Percentiles rank a stretch among this genome's conserved stretches.
These are phyloP conservation scores for Davidsoniella eucalypti DNA, from an alignment of 2,329 filamentous ascomycete species.

Conservation along the genomic window DNA sequence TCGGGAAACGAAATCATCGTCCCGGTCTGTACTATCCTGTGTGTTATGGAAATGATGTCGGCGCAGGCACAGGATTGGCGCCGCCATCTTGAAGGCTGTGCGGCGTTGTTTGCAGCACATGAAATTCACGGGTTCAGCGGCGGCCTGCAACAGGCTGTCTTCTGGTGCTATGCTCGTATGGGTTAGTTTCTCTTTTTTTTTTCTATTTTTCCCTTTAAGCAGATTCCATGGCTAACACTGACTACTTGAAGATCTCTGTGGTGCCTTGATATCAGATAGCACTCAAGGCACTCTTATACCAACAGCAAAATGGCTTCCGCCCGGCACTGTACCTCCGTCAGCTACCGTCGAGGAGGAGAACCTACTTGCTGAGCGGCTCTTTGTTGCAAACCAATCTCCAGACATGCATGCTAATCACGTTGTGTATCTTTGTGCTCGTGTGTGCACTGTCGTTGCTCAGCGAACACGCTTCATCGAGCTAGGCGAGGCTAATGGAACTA, in stretches of 20 bases:
- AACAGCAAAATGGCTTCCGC: slow-evolving; percentile 12
- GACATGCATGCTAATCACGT: slow-evolving; percentile 45
- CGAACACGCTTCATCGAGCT: slow-evolving; percentile 32
- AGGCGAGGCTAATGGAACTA: slow-evolving; percentile 28
- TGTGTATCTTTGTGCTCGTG: slow-evolving; percentile 37
- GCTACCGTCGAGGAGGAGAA: no score
- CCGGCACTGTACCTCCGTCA: no score
- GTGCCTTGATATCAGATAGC: slow-evolving; percentile 32
- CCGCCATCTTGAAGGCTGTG: slow-evolving; percentile 40
- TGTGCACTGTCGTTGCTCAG: slow-evolving; percentile 33
- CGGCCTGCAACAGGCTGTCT: background rate
- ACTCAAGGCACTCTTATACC: slow-evolving; percentile 35
- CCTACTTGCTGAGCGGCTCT: slow-evolving; percentile 11
- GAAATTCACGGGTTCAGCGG: background rate
- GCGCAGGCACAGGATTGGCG: slow-evolving; percentile 32
- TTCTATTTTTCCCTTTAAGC: slow-evolving; percentile 5
- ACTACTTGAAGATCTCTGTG: slow-evolving; percentile 14
- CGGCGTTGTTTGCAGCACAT: slow-evolving; percentile 29
- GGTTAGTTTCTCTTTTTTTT: slow-evolving; percentile 12
- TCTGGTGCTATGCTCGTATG: slow-evolving; percentile 3
- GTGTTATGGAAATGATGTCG: slow-evolving; percentile 28
- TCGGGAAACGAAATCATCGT: slow-evolving; percentile 19
- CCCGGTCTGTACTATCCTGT: slow-evolving; percentile 24
- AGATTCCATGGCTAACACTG: slow-evolving; percentile 33
- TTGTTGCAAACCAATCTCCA: slow-evolving; percentile 22